Conservation (phyloP, 495 filamentous ascomycete species). For the Aspergillus egyptiacus region DNA sequence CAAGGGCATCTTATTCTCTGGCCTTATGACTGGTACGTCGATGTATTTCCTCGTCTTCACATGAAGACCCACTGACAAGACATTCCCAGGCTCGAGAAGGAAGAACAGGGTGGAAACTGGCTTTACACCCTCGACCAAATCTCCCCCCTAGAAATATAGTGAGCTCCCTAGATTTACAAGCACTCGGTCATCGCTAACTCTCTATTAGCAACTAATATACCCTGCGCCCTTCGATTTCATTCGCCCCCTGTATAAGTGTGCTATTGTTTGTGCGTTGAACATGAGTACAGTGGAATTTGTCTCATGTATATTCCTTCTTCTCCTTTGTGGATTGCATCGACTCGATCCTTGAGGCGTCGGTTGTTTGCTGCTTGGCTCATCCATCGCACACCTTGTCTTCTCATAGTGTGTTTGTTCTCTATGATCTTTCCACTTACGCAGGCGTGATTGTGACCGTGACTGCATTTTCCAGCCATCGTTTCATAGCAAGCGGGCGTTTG, state of each 20-base stretch:
- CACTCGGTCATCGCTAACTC: not conserved
- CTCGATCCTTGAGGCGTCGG: too few relatives aligned
- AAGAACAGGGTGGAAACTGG: conserved; percentile 93
- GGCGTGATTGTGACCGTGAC: conserved; percentile 1
- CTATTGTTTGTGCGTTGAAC: too few relatives aligned
- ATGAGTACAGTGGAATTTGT: too few relatives aligned
- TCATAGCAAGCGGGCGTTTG: conserved; percentile 8
- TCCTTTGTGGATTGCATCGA: too few relatives aligned
- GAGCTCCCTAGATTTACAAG: conserved; percentile 37
- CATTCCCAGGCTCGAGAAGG: conserved; percentile 59
- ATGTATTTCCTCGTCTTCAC: not conserved
- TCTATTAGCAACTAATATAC: conserved; percentile 6
- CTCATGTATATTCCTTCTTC: not conserved
- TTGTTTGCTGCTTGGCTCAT: too few relatives aligned
- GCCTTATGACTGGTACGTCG: conserved; percentile 77
- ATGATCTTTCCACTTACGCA: conserved; percentile 3
- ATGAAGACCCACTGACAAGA: not conserved
- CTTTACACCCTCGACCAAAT: conserved; percentile 93
- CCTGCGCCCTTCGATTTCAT: not conserved
- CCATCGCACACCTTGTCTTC: too few relatives aligned
- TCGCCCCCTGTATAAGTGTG: not conserved
- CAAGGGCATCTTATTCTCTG: conserved; percentile 88
- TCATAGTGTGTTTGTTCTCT: not conserved
- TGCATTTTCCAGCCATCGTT: conserved; percentile 2
- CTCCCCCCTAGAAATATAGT: conserved; percentile 97